Evolutionary conservation across 2,329 filamentous ascomycete species (phyloP), one percentile per base, ranked within the genome.

Genomic region (Epichloe hybrida): DNA sequence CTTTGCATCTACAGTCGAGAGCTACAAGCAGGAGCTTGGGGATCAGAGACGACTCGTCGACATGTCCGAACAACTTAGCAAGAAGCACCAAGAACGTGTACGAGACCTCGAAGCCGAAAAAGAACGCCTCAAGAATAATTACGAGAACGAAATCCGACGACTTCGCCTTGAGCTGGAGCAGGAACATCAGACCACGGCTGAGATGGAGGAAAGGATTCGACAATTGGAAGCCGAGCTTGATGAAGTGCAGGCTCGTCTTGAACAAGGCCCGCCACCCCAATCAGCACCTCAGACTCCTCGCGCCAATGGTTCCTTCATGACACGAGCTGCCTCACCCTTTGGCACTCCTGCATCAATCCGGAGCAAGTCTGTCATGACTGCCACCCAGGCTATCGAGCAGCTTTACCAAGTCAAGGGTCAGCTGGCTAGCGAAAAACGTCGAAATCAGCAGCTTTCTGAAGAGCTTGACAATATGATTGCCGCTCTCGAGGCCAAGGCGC

Each of bases 381-480:
- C 77, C 12, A 81, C 79, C 0, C 80, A 84, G 57, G 76, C 79
- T 2, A 75, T 83, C 51, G 79, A 83, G 44, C 79, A 84, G 57
- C 69, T 82, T 2, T 82, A 78, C 64, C 80, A 77, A 58, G 72
- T 81, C 66, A 86, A 93, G 73, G 74, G 80, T 50, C 79, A 86
- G 59, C 74, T 96, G 36, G 81, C 83, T 3, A 79, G 76, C 3
- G 86, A 95, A 65, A 83, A 83, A 62, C 78, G 86, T 52, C 80
- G 82, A 21, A 88, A 80, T 58, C 80, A 86, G 55, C 81, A 88
- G 61, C 79, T 96, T 11, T 78, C 80, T 17, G 77, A 81, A 38
- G 81, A 91, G 43, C 72, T 97, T 43, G 88, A 96, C 56, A 86
- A 93, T 53, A 87, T 96, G 72, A 80, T 96, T 52, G 77, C 82